Conservation (phyloP, 768 basidiomycete genomes). For the Lactarius evosmus region DNA sequence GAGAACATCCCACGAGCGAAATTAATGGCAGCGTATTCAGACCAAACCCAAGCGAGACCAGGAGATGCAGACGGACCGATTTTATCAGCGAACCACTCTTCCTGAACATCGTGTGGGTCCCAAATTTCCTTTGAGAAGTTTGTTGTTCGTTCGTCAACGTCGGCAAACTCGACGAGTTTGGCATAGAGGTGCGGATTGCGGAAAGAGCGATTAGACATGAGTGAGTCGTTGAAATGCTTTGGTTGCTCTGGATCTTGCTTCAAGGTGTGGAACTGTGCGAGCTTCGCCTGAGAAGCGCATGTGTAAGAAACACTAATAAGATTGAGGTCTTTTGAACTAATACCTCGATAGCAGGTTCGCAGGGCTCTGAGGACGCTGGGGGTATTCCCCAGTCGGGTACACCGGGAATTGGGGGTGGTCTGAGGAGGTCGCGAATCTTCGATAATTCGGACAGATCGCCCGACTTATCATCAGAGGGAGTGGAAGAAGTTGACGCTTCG, state of each 20-base stretch:
- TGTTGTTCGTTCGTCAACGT: conserved; percentile 82
- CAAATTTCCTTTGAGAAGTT: conserved; percentile 76
- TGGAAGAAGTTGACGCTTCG: conserved; percentile 15
- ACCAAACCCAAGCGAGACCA: not conserved
- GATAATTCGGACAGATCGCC: conserved; percentile 40
- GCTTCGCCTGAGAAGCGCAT: conserved; percentile 57
- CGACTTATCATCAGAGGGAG: conserved; percentile 14
- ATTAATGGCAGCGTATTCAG: conserved; percentile 4
- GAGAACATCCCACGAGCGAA: conserved; percentile 2
- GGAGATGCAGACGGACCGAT: conserved; percentile 57
- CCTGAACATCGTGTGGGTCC: conserved; percentile 59
- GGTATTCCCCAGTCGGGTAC: conserved; percentile 78
- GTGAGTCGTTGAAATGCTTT: conserved; percentile 92
- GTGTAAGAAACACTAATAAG: not conserved
- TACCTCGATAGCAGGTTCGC: conserved; percentile 64
- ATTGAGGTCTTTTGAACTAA: conserved; percentile 18
- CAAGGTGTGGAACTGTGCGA: conserved; percentile 71
- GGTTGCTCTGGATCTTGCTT: conserved; percentile 61
- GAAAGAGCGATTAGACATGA: conserved; percentile 91
- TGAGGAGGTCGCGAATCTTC: conserved; percentile 53
- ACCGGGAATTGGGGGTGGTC: conserved; percentile 62
- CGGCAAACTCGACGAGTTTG: conserved; percentile 92
- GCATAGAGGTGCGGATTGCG: conserved; percentile 96
- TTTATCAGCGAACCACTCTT: conserved; percentile 73
- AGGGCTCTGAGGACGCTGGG: conserved; percentile 47